Conservation (phyloP, 768 basidiomycete species). For the Symmetrospora coprosmae region DNA sequence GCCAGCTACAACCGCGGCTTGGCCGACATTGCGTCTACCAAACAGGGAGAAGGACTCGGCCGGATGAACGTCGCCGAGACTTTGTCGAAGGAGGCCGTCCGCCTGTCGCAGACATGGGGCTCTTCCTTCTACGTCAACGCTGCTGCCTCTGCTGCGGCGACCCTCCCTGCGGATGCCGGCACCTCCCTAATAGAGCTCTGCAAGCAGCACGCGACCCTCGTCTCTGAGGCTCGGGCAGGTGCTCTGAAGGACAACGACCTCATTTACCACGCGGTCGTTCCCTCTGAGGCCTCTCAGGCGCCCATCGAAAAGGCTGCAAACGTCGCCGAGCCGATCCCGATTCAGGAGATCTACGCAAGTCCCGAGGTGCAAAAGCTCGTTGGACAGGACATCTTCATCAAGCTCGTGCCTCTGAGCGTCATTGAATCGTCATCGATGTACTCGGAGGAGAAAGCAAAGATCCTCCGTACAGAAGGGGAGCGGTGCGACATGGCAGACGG, state of each 20-base stretch:
- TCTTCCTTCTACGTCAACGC: constrained; percentile 45
- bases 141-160: constrained; percentile 49
- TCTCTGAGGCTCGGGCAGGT: constrained; percentile 58
- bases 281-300: constrained; percentile 62
- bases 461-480: constrained; percentile 77
- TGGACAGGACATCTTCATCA: constrained; percentile 74
- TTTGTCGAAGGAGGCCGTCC: constrained; percentile 71
- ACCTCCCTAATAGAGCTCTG: constrained; percentile 64
- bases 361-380: constrained; percentile 89
- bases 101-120: constrained; percentile 52
- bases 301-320: constrained; percentile 59
- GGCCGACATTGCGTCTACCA: constrained; percentile 58
- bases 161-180: constrained; percentile 72
- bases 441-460: constrained; percentile 95
- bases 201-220: constrained; percentile 64
- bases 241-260: constrained; percentile 85
- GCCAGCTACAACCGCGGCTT: constrained; percentile 74
- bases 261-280: constrained; percentile 84
- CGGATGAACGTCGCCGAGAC: constrained; percentile 63
- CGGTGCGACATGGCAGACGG: constrained; percentile 68
- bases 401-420: constrained; percentile 78
- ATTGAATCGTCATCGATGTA: constrained; percentile 93
- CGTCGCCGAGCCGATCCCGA: constrained; percentile 71
- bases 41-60: constrained; percentile 73
- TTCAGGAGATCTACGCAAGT: constrained; percentile 82